Evolutionary conservation across 257 asterid species (phyloP), one percentile per base, ranked within the genome.

Genomic region (Schizonepeta tenuifolia): DNA sequence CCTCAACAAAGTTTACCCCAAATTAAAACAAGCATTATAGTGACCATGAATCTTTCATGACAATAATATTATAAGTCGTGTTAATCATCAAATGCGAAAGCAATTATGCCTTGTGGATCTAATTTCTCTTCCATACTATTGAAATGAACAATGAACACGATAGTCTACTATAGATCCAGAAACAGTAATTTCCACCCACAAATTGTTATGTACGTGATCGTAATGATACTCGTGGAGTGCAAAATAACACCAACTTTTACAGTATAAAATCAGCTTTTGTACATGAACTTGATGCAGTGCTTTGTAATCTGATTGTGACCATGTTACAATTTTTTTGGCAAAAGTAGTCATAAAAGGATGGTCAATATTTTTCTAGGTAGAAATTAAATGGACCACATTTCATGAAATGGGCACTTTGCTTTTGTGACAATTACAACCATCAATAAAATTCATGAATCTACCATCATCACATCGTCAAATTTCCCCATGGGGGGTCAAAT

Each of bases 351-450:
- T 65, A 64, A 77, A 51, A 71, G 63, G 33, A 77, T 33, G 73
- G 73, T 70, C 77, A 62, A 69, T 55, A 53, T 55, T 54, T 70
- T 43, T 70, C n/a, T 28, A 9, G 36, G 59, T 60, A 58, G 22
- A 50, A 47, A 75, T 6, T 24, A 76, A 62, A 33, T 70, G 80
- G 80, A 76, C 80, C 80, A 76, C 80, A 64, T 69, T 64, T 61
- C 33, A 71, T 56, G 51, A 26, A 70, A 22, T 33, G 69, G 77
- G 60, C 74, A 57, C 81, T 65, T 73, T 65, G 54, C 77, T 57
- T 65, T 65, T 46, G 33, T 71, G 73, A 77, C 73, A 77, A 55
- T 18, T 56, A 65, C 74, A 77, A 13, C 74, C 77, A 77, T 71
- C 51, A 38, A 38, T 38, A 12, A 17, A 53, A 65, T 31, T 59